Evolutionary conservation across 2,329 filamentous ascomycete genomes (phyloP).

Genomic region (Dothidotthia symphoricarpi): DNA sequence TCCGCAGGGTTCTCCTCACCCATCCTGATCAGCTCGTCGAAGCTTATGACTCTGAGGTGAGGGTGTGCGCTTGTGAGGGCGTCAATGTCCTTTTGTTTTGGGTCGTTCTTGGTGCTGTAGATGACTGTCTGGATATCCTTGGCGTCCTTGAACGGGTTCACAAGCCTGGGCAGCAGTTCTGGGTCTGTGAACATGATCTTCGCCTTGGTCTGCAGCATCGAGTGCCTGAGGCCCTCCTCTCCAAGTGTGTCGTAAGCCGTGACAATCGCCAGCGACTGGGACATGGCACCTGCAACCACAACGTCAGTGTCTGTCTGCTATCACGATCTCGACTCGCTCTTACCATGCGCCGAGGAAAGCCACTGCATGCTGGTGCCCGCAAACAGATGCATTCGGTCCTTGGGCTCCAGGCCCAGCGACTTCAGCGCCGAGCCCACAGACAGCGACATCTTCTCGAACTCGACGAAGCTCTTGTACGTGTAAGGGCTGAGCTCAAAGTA

Average conservation of each 20-base stretch:
- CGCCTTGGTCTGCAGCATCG: conserved; percentile 75
- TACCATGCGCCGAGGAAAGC: conserved; percentile 76
- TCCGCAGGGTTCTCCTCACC: conserved; percentile 67
- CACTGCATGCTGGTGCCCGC: conserved; percentile 79
- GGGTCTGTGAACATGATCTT: conserved; percentile 86
- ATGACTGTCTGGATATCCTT: conserved; percentile 58
- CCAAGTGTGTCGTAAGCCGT: conserved; percentile 94
- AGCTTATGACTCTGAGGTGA: conserved; percentile 54
- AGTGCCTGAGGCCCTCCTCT: conserved; percentile 79
- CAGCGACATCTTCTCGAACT: conserved; percentile 70
- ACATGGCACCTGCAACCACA: conserved; percentile 55
- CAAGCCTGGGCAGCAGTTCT: conserved; percentile 60
- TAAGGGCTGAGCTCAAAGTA: conserved; percentile 82
- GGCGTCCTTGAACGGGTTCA: conserved; percentile 55
- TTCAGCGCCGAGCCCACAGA: conserved; percentile 71
- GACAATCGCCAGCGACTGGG: conserved; percentile 87
- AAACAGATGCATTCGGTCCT: conserved; percentile 75
- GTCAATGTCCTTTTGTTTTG: conserved; percentile 54
- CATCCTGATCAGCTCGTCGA: conserved; percentile 55
- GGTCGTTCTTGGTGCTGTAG: conserved; percentile 57
- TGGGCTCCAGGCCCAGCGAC: conserved; percentile 66
- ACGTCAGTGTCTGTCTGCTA: conserved; percentile 8
- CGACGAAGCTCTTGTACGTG: conserved; percentile 72
- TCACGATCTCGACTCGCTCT: conserved; percentile 12
- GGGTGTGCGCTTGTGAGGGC: conserved; percentile 54